Conservation (phyloP, 2,329 filamentous ascomycete genomes). For the Verticillium nonalfalfae region DNA sequence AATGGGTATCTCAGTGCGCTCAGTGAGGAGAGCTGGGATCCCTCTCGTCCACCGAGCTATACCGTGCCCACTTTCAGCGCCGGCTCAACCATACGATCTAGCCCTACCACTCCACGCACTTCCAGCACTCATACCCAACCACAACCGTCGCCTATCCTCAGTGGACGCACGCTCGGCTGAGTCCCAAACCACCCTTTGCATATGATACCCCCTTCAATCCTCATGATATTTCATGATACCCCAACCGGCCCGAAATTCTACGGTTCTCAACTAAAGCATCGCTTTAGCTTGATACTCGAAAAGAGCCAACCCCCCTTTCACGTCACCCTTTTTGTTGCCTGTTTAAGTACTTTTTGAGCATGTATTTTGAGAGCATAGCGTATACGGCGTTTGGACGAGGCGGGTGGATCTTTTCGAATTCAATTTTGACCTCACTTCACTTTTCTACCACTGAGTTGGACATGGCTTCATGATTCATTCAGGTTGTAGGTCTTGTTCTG, state of each 20-base stretch:
- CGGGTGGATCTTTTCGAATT: constrained; percentile 2
- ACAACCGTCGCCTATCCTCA: constrained; percentile 42
- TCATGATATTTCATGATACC: constrained; percentile 14
- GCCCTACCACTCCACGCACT: constrained; percentile 26
- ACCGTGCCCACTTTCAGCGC: constrained; percentile 28
- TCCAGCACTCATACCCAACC: constrained; percentile 15
- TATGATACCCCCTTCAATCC: constrained; percentile 9
- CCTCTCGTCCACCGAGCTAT: constrained; percentile 29
- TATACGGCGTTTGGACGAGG: constrained; percentile 25
- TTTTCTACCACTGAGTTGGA: background rate
- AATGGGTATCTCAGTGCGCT: constrained; percentile 82
- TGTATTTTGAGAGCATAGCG: constrained; percentile 31
- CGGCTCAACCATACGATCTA: constrained; percentile 27
- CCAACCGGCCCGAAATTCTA: constrained; percentile 3
- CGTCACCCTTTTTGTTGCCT: background rate
- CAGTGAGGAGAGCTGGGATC: constrained; percentile 67
- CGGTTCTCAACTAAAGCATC: background rate
- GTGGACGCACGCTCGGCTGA: constrained; percentile 45
- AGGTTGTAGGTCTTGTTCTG: too few species aligned
- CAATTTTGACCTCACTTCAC: background rate
- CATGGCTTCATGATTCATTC: background rate
- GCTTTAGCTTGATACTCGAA: background rate
- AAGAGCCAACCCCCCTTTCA: background rate
- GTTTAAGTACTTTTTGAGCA: constrained; percentile 11
- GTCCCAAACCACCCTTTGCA: constrained; percentile 5